Percentiles rank a stretch among this genome's conserved stretches.
Evolutionary conservation across 2,329 filamentous ascomycete genomes (phyloP).

Genomic region (Apiospora aurea): DNA sequence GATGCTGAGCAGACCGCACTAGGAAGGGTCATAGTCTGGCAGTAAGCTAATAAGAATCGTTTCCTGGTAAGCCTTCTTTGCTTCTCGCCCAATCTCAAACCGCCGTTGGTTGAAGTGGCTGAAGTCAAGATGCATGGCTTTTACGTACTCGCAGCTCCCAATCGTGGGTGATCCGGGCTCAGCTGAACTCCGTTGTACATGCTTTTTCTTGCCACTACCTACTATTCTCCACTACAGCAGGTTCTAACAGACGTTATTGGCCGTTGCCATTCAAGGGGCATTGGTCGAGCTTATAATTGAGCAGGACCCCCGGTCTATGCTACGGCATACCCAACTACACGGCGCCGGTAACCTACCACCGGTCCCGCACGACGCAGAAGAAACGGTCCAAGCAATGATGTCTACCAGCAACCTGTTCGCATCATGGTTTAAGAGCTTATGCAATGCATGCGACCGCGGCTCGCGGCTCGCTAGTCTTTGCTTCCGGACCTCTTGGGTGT

Average conservation of each 20-base stretch:
- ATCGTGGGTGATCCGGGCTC: background rate
- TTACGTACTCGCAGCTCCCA: background rate
- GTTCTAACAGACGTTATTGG: background rate
- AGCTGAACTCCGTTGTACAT: background rate
- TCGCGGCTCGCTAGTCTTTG: background rate
- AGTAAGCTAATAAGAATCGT: background rate
- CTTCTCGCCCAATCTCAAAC: background rate
- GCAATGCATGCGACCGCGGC: slow-evolving; percentile 1
- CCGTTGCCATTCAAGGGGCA: background rate
- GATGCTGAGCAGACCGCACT: background rate
- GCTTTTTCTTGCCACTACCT: background rate
- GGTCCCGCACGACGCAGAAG: background rate
- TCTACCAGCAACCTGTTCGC: background rate
- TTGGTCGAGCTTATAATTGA: background rate
- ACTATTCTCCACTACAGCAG: background rate
- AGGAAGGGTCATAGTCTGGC: background rate
- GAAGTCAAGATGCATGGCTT: background rate
- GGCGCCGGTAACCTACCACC: background rate
- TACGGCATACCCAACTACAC: background rate
- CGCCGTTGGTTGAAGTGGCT: background rate
- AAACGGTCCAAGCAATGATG: background rate
- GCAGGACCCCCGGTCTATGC: background rate
- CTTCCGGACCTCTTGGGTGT: background rate
- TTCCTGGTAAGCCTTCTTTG: background rate
- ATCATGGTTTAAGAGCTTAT: background rate